Percentiles rank a stretch among this genome's conserved stretches.
Conservation (phyloP, 352 stramenopile species). For the Phytophthora meadii region DNA sequence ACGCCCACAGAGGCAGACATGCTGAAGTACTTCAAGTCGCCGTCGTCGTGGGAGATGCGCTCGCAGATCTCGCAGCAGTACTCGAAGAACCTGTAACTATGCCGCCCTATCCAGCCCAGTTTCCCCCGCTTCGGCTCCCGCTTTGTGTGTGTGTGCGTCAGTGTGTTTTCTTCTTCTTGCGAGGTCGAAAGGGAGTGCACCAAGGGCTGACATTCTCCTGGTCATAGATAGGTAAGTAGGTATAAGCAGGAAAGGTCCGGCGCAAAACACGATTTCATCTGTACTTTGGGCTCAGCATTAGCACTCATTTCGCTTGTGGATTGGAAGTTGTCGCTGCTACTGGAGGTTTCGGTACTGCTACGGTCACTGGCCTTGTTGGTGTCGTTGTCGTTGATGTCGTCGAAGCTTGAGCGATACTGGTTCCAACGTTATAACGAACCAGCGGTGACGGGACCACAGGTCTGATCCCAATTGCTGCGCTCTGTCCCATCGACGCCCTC, state of each 20-base stretch:
- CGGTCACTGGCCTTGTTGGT: constrained; percentile 6
- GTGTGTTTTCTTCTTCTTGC: constrained; percentile 26
- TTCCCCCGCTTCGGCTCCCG: constrained; percentile 17
- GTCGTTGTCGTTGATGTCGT: not conserved
- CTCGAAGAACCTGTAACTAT: constrained; percentile 51
- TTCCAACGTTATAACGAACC: not conserved
- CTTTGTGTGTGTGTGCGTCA: constrained; percentile 29
- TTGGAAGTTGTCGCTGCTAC: constrained; percentile 1
- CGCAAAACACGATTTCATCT: constrained; percentile 18
- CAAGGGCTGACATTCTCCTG: constrained; percentile 17
- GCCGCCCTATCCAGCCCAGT: constrained; percentile 13
- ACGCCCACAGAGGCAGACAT: constrained; percentile 66
- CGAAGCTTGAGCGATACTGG: constrained; percentile 7
- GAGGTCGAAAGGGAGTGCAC: constrained; percentile 10
- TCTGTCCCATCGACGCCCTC: constrained; percentile 13
- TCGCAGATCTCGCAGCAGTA: constrained; percentile 72
- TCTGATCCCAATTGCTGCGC: constrained; percentile 3
- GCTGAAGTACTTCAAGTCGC: constrained; percentile 74
- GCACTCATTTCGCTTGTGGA: constrained; percentile 15
- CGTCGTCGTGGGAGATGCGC: constrained; percentile 75
- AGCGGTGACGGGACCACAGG: constrained; percentile 3
- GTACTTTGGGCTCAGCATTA: not conserved
- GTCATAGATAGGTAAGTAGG: constrained; percentile 35
- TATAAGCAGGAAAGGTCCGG: constrained; percentile 30
- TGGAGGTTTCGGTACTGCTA: not conserved